Conservation (phyloP, 306 rosid species). For the Herpetospermum pedunculosum region DNA sequence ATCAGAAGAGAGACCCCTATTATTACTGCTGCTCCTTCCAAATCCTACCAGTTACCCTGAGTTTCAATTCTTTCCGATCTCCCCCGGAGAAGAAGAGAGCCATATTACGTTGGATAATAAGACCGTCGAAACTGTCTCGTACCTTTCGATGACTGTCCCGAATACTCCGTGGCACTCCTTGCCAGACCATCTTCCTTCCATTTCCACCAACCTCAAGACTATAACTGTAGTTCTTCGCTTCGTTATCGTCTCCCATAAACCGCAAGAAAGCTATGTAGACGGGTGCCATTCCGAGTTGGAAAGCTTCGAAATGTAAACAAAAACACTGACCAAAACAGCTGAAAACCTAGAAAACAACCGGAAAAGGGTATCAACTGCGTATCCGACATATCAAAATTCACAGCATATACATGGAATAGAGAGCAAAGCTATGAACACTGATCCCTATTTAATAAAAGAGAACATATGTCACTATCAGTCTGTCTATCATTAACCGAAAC, state of each 20-base stretch:
- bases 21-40: constrained; percentile 78
- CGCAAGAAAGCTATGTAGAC: constrained; percentile 87
- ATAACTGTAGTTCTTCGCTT: constrained; percentile 82
- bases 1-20: not conserved
- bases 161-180: constrained; percentile 83
- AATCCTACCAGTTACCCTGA: constrained; percentile 82
- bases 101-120: constrained; percentile 81
- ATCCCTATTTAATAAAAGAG: not conserved
- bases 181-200: constrained; percentile 90
- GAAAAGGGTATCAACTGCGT: constrained; percentile 1
- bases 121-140: constrained; percentile 83
- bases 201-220: constrained; percentile 91
- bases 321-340: constrained; percentile 83
- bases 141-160: constrained; percentile 81
- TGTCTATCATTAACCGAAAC: too few species aligned
- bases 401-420: not conserved
- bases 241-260: constrained; percentile 84
- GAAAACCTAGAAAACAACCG: constrained; percentile 49
- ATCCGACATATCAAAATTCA: not conserved
- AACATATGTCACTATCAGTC: not conserved
- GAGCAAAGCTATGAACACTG: not conserved
- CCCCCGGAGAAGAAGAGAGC: constrained; percentile 80
- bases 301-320: constrained; percentile 88
- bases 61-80: constrained; percentile 71
- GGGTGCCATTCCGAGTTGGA: constrained; percentile 79